phyloP scores from a whole-genome alignment of 2,329 filamentous ascomycete species.

The Shiraia sp. region DNA sequence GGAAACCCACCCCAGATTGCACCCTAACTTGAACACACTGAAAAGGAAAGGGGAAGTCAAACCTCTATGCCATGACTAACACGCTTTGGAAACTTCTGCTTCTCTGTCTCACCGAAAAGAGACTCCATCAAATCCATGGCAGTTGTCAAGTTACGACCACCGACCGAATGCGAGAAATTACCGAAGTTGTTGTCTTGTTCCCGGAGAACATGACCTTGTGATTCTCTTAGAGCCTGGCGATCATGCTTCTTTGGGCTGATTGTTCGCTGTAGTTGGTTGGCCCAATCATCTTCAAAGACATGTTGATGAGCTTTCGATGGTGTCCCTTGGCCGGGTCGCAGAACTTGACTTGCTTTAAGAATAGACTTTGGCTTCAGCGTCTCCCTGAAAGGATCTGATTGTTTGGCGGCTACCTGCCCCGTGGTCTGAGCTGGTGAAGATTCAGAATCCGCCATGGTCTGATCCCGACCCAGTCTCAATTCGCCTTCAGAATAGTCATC shows the following conservation, averaged over 20 bases:
- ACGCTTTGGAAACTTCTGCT: constrained; percentile 52
- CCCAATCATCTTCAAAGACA: constrained; percentile 80
- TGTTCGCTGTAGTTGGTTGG: constrained; percentile 88
- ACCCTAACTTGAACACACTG: constrained; percentile 26
- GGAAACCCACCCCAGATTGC: constrained; percentile 49
- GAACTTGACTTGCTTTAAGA: constrained; percentile 48
- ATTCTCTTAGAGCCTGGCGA: constrained; percentile 71
- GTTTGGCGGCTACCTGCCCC: constrained; percentile 63
- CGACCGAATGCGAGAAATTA: constrained; percentile 36
- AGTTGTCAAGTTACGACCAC: constrained; percentile 70
- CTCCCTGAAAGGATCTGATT: constrained; percentile 32
- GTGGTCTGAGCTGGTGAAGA: constrained; percentile 73
- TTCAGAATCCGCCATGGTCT: constrained; percentile 79
- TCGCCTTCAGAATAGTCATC: constrained; percentile 66
- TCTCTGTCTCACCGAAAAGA: constrained; percentile 71
- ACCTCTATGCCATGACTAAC: constrained; percentile 81
- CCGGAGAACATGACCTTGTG: constrained; percentile 62
- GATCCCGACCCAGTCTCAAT: constrained; percentile 73
- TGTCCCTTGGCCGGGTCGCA: constrained; percentile 48
- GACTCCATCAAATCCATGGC: constrained; percentile 97
- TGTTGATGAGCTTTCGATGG: constrained; percentile 56
- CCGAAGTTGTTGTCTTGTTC: constrained; percentile 46
- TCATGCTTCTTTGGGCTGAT: constrained; percentile 94
- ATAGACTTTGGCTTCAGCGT: constrained; percentile 53
- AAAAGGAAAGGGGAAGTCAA: constrained; percentile 62